A percentile compares a stretch with the other conserved stretches of the same genome.
Evolutionary conservation across 306 rosid species (phyloP).

Genomic region (Prunus davidiana): DNA sequence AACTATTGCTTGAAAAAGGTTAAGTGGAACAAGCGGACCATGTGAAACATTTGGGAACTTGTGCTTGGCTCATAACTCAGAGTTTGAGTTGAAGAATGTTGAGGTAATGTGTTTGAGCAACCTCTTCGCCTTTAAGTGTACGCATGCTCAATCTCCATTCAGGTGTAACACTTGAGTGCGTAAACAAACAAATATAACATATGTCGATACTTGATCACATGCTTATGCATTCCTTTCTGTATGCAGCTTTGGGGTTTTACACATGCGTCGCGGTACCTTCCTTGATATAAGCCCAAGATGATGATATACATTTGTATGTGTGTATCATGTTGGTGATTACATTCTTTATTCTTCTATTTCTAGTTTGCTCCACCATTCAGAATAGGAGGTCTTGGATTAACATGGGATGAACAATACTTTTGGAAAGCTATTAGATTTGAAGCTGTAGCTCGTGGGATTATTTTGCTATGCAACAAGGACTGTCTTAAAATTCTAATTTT

Average conservation of each 20-base stretch:
- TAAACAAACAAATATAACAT: no score
- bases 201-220: not conserved
- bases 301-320: constrained; percentile 9
- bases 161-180: not conserved
- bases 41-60: constrained; percentile 78
- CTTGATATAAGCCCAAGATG: constrained; percentile 31
- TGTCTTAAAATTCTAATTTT: not conserved
- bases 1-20: constrained; percentile 47
- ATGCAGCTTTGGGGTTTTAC: constrained; percentile 97
- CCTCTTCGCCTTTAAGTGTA: not conserved
- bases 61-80: constrained; percentile 83
- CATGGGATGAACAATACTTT: not conserved
- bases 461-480: not conserved
- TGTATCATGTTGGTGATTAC: not conserved
- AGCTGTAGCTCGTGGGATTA: not conserved
- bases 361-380: not conserved
- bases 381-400: not conserved
- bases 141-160: not conserved
- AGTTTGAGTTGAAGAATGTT: constrained; percentile 84
- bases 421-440: not conserved
- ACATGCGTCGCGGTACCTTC: constrained; percentile 65
- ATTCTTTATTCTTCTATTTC: constrained; percentile 9
- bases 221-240: not conserved
- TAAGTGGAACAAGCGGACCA: constrained; percentile 88
- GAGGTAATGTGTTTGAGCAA: constrained; percentile 48